These are phyloP conservation scores for Coprinopsis cinerea DNA, from an alignment of 768 basidiomycete species.

Conservation along the genomic window DNA sequence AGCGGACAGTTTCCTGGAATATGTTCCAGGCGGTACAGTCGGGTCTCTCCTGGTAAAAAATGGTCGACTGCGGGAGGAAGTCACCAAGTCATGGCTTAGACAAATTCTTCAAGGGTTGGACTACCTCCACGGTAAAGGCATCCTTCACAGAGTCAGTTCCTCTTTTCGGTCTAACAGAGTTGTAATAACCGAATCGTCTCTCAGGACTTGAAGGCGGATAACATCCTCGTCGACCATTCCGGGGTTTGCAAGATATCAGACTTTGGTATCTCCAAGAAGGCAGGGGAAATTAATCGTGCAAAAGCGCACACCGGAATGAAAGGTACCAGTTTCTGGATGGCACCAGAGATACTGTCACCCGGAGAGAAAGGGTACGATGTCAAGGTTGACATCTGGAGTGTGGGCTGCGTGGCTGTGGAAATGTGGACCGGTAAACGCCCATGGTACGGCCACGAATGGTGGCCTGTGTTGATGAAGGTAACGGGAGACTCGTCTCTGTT, in stretches of 20 bases:
- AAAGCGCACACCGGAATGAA: constrained; percentile 74
- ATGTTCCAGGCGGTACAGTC: constrained; percentile 96
- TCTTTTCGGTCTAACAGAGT: neutral
- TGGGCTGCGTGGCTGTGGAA: constrained; percentile 89
- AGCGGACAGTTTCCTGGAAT: constrained; percentile 83
- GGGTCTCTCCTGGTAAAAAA: constrained; percentile 86
- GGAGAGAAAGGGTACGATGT: constrained; percentile 75
- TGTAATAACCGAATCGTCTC: constrained; percentile 2
- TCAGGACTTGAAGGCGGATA: constrained; percentile 96
- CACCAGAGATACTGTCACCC: constrained; percentile 75
- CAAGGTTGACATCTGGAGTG: constrained; percentile 96
- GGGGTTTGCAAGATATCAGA: constrained; percentile 97
- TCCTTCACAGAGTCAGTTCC: constrained; percentile 77
- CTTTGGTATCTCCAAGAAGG: constrained; percentile 93
- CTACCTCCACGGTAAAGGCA: constrained; percentile 86
- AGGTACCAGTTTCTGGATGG: constrained; percentile 96
- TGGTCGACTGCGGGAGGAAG: constrained; percentile 87
- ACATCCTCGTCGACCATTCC: constrained; percentile 91
- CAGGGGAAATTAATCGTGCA: constrained; percentile 45
- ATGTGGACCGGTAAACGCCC: constrained; percentile 95
- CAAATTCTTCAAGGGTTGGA: constrained; percentile 86
- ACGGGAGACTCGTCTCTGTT: neutral
- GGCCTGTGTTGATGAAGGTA: constrained; percentile 82
- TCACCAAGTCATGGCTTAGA: constrained; percentile 86
- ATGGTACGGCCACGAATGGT: constrained; percentile 68